phyloP scores from a whole-genome alignment of 345 rosid genomes.

The Fremontodendron californicum region DNA sequence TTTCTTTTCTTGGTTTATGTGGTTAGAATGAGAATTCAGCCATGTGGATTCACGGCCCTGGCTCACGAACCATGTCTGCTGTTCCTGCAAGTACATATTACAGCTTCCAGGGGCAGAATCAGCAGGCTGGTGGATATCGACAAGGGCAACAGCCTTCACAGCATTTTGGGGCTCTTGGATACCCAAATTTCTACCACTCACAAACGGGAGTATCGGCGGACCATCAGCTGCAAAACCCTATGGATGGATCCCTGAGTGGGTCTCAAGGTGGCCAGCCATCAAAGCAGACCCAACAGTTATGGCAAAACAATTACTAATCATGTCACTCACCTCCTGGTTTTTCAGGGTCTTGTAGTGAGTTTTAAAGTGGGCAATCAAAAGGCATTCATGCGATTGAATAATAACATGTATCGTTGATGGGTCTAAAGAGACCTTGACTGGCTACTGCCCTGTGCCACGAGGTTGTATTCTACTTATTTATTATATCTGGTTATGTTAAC shows the following conservation, averaged over 20 bases:
- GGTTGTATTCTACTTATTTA: constrained; percentile 49
- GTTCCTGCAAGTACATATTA: constrained; percentile 71
- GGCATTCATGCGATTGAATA: constrained; percentile 23
- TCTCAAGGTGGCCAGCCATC: constrained; percentile 78
- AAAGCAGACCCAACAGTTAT: constrained; percentile 83
- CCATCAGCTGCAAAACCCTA: constrained; percentile 86
- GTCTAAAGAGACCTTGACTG: constrained; percentile 31
- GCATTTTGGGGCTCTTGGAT: constrained; percentile 70
- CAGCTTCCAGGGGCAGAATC: constrained; percentile 88
- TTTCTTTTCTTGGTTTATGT: constrained; percentile 11
- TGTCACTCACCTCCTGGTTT: constrained; percentile 34
- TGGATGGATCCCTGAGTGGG: constrained; percentile 58
- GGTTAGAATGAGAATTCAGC: constrained; percentile 75
- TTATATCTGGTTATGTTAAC: constrained; percentile 34
- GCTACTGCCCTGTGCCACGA: constrained; percentile 49
- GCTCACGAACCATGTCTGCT: constrained; percentile 69
- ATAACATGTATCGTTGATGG: constrained; percentile 16
- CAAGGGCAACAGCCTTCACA: constrained; percentile 90
- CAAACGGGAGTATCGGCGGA: constrained; percentile 73
- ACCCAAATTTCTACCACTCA: constrained; percentile 82
- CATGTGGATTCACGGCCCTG: constrained; percentile 85
- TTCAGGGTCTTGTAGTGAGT: constrained; percentile 49
- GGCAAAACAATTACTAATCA: constrained; percentile 88
- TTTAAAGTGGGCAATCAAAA: constrained; percentile 33
- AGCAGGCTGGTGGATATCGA: constrained; percentile 68